Conservation (phyloP, 129 eudicot species). For the Artemisia argyi region DNA sequence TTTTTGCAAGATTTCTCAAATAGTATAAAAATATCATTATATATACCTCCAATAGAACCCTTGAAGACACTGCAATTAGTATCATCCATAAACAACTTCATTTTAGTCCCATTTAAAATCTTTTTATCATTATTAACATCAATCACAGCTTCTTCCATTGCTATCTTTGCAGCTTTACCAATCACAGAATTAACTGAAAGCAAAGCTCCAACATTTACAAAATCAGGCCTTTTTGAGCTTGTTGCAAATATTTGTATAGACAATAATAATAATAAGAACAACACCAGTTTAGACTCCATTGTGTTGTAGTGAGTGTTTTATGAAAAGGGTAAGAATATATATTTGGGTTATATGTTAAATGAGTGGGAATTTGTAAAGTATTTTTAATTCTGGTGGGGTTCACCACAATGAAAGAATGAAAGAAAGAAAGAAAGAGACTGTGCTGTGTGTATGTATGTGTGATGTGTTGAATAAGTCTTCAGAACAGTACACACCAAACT, state of each 20-base stretch:
- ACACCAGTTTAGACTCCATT: conserved; percentile 25
- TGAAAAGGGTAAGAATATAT: too few relatives aligned
- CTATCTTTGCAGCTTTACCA: conserved; percentile 59
- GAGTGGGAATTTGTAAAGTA: too few relatives aligned
- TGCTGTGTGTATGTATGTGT: too few relatives aligned
- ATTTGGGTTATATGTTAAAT: too few relatives aligned
- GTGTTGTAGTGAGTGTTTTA: too few relatives aligned
- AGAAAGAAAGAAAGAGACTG: too few relatives aligned
- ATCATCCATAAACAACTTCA: conserved; percentile 52
- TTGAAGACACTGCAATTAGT: conserved; percentile 53
- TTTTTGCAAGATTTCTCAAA: background rate
- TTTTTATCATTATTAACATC: conserved; percentile 54
- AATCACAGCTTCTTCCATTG: conserved; percentile 52
- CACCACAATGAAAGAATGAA: too few relatives aligned
- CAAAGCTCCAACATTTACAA: conserved; percentile 62
- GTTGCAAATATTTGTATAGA: background rate
- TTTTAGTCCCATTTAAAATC: conserved; percentile 48
- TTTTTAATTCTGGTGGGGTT: too few relatives aligned
- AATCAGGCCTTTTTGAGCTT: conserved; percentile 37
- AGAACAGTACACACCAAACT: too few relatives aligned
- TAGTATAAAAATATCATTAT: background rate
- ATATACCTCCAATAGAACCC: conserved; percentile 49
- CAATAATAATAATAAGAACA: background rate
- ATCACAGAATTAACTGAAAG: conserved; percentile 49
- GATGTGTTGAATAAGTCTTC: too few relatives aligned